phyloP scores from a whole-genome alignment of 768 basidiomycete species.

The Suillus plorans region DNA sequence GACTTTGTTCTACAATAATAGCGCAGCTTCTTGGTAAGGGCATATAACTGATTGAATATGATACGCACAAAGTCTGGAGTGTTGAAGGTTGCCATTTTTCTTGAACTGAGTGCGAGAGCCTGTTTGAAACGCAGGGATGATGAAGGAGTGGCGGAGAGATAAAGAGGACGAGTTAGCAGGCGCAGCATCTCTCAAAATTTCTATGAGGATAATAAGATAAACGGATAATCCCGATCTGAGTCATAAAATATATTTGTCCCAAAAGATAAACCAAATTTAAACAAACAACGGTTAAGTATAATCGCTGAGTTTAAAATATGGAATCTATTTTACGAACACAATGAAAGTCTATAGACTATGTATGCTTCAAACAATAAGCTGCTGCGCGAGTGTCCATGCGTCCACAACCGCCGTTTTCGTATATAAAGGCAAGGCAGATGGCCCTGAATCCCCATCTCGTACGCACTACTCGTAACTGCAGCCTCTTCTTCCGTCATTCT shows the following conservation, averaged over 20 bases:
- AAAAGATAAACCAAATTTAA: not conserved
- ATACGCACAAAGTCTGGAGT: conserved; percentile 63
- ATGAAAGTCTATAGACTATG: conserved; percentile 2
- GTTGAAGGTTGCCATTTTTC: conserved; percentile 59
- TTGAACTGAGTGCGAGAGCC: conserved; percentile 17
- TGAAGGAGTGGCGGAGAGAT: conserved; percentile 24
- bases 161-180: conserved; percentile 24
- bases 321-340: conserved; percentile 10
- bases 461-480: conserved; percentile 1
- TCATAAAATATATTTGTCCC: conserved; percentile 1
- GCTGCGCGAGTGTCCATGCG: conserved; percentile 3
- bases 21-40: conserved; percentile 1
- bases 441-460: conserved; percentile 1
- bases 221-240: conserved; percentile 25
- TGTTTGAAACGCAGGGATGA: conserved; percentile 24
- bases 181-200: conserved; percentile 32
- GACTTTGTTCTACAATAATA: conserved; percentile 71
- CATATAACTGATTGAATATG: not conserved
- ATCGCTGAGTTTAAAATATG: not conserved
- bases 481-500: conserved; percentile 1
- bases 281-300: conserved; percentile 5
- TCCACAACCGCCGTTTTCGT: conserved; percentile 2
- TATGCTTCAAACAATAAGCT: conserved; percentile 10
- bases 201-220: conserved; percentile 1
- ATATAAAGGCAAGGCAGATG: conserved; percentile 7